A percentile compares a stretch with the other conserved stretches of the same genome.
These are phyloP conservation scores for Naganishia liquefaciens DNA, from an alignment of 1,284 basidiomycete genomes.

Conservation along the genomic window DNA sequence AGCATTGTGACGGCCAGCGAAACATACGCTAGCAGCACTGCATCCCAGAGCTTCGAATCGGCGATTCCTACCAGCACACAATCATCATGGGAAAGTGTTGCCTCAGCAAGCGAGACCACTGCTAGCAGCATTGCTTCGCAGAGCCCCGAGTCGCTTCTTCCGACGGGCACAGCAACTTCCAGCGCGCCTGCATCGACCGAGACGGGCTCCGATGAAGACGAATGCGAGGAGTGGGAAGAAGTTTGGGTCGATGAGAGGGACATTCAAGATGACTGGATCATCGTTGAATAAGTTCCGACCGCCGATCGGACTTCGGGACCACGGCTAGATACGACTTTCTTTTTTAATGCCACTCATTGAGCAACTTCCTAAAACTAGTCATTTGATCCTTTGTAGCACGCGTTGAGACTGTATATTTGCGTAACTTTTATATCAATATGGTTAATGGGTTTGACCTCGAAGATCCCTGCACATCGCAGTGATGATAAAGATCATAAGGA, in stretches of 20 bases:
- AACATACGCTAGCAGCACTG: slow-evolving; percentile 5
- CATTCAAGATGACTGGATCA: slow-evolving; percentile 33
- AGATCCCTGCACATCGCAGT: neutral
- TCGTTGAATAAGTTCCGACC: slow-evolving; percentile 26
- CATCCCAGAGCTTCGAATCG: slow-evolving; percentile 3
- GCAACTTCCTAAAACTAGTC: neutral
- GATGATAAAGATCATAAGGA: neutral
- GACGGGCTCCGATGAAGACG: slow-evolving; percentile 22
- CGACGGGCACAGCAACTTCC: slow-evolving; percentile 16
- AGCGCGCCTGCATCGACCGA: slow-evolving; percentile 23
- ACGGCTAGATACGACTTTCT: slow-evolving; percentile 1
- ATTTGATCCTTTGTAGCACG: slow-evolving; percentile 10
- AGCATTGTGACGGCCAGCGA: slow-evolving; percentile 16
- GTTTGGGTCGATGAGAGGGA: slow-evolving; percentile 34
- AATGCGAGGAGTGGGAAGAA: slow-evolving; percentile 33
- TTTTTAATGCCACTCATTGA: slow-evolving; percentile 27
- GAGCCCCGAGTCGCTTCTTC: slow-evolving; percentile 1
- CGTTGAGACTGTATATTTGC: slow-evolving; percentile 14
- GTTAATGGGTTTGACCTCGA: neutral
- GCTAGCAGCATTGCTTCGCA: slow-evolving; percentile 5
- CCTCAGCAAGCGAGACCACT: neutral
- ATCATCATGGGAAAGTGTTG: slow-evolving; percentile 21
- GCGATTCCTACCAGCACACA: slow-evolving; percentile 12
- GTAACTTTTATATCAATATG: slow-evolving; percentile 10
- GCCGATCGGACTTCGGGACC: neutral